Base-by-base conservation (phyloP, 2,329 filamentous ascomycete genomes). In the Monosporascus sp. region DNA sequence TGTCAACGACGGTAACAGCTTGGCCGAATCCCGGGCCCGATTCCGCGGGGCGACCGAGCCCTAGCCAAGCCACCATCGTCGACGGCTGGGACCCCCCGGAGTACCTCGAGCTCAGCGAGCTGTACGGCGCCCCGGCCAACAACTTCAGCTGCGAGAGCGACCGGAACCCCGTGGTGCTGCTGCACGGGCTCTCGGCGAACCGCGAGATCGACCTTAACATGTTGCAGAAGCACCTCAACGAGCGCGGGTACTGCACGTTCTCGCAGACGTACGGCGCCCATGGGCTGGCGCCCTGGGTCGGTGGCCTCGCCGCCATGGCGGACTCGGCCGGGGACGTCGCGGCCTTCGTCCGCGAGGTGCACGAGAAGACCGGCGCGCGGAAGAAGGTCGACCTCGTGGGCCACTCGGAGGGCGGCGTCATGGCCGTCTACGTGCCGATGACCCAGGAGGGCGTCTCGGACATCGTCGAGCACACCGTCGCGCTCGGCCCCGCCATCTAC, bases 341-440 rank as follows among this genome's bases (percentile, higher is more conserved):
- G 2, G 60, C 52, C 2, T 75, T 73, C 58, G 65, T 75, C 51
- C 63, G 61, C 20, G 63, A 70, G 40, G 71, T 75, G 0, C 55
- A 60, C 17, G 50, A 62, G 5, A 63, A 66, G 53, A 72, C 72
- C 3, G 68, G 67, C 9, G 67, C 69, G 37, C 37, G 40, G 40
- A 19, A 43, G 40, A 72, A 71, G 48, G 62, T 75, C 31, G 68
- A 75, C 51, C 53, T 75, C 1, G 70, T 75, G 17, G 73, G 73
- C 7, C 72, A 75, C 58, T 75, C 72, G 2, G 73, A 75, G 58
- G 73, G 73, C 44, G 73, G 64, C 6, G 72, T 74, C 52, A 71
- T 74, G 53, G 52, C 68, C 1, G 60, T 75, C 37, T 64, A 63
- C 55, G 63, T 65, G 31, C 64, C 64, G 2, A 54, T 66, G 58